These are phyloP conservation scores for Entelexis paramagnoliae DNA, from an alignment of 1,139 yeast species.

Conservation along the genomic window DNA sequence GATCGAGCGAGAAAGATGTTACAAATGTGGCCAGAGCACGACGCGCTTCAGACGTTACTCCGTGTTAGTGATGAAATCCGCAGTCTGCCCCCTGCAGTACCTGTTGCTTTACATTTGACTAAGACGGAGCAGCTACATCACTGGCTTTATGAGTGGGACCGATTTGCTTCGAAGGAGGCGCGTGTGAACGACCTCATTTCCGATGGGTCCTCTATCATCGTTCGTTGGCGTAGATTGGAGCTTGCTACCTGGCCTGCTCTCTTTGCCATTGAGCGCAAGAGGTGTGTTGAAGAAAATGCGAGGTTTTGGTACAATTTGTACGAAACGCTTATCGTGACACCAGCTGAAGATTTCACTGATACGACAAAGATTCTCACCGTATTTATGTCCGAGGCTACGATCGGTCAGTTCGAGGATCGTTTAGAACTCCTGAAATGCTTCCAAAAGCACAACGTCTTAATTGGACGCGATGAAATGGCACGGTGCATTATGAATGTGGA, in stretches of 20 bases:
- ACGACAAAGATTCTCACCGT: constrained; percentile 62
- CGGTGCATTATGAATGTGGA: constrained; percentile 53
- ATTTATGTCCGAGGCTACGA: constrained; percentile 63
- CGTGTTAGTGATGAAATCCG: constrained; percentile 62
- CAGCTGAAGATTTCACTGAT: constrained; percentile 30
- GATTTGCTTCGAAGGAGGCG: constrained; percentile 73
- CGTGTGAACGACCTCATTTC: constrained; percentile 50
- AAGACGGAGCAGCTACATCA: constrained; percentile 82
- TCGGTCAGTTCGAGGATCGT: constrained; percentile 60
- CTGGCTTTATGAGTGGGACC: constrained; percentile 82
- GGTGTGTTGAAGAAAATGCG: constrained; percentile 46
- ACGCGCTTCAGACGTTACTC: constrained; percentile 61
- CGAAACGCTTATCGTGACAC: constrained; percentile 46
- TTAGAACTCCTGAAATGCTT: constrained; percentile 55
- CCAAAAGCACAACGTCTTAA: constrained; percentile 36
- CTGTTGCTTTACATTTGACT: constrained; percentile 67
- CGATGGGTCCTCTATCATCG: constrained; percentile 55
- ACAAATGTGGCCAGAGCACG: constrained; percentile 89
- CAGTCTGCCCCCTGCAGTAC: constrained; percentile 50
- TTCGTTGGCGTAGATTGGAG: constrained; percentile 85
- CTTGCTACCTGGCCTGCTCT: constrained; percentile 75
- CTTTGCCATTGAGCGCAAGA: constrained; percentile 54
- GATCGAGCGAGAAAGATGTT: constrained; percentile 42
- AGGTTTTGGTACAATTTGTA: constrained; percentile 89
- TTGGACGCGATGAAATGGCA: constrained; percentile 24